phyloP scores from a whole-genome alignment of 2,329 filamentous ascomycete genomes.

The Colletotrichum sp. region DNA sequence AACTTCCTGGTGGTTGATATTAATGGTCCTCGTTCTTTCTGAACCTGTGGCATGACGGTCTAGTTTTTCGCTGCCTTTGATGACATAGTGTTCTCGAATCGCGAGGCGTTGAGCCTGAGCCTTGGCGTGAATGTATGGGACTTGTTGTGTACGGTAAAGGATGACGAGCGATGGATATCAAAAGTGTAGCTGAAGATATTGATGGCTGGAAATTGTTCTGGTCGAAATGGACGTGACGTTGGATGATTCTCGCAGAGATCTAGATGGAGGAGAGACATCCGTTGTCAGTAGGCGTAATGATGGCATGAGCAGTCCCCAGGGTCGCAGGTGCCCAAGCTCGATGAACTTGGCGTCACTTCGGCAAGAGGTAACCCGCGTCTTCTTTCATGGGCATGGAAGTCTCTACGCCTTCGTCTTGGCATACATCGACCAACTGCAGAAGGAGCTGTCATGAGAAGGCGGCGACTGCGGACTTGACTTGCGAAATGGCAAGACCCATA shows the following conservation, averaged over 20 bases:
- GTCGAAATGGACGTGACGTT: not conserved
- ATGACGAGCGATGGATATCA: not conserved
- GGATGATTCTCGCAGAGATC: not conserved
- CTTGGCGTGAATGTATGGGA: not conserved
- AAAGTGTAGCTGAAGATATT: not conserved
- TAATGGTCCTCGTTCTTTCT: constrained; percentile 1
- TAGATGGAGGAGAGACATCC: not conserved
- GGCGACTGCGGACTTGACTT: not conserved
- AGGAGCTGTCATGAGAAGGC: not conserved
- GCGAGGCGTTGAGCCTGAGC: not conserved
- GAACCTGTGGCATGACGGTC: not conserved
- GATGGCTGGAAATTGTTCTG: not conserved
- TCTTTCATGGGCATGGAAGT: not conserved
- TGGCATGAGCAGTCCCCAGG: not conserved
- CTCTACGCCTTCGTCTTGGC: not conserved
- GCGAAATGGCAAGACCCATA: not conserved
- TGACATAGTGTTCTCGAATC: constrained; percentile 8
- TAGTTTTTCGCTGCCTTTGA: not conserved
- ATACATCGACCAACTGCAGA: not conserved
- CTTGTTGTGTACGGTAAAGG: not conserved
- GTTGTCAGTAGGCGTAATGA: not conserved
- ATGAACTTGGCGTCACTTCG: not conserved
- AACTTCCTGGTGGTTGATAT: constrained; percentile 7
- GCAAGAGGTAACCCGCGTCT: not conserved
- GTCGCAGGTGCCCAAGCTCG: not conserved